Evolutionary conservation across 768 basidiomycete species (phyloP).

Genomic region (Leccinum subtestaceum): DNA sequence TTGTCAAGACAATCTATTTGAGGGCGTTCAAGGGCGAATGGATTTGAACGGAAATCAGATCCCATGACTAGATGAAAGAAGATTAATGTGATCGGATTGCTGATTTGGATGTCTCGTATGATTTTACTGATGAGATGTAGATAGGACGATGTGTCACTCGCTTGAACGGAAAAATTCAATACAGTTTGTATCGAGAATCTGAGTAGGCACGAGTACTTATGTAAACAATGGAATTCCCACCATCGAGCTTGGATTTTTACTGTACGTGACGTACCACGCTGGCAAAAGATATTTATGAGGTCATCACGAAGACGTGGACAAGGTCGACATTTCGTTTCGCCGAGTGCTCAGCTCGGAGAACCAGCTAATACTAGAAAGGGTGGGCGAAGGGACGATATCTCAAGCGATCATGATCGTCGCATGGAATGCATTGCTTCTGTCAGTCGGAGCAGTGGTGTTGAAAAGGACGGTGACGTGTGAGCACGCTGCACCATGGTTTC

Average conservation of each 20-base stretch:
- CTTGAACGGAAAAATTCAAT: no score
- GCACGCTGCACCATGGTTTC: constrained; percentile 22
- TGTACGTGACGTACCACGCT: not conserved
- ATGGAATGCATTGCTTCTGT: constrained; percentile 72
- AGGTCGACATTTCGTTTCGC: constrained; percentile 8
- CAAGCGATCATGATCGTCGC: constrained; percentile 23
- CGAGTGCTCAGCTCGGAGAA: not conserved
- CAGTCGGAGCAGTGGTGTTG: constrained; percentile 73
- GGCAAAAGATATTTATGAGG: constrained; percentile 10
- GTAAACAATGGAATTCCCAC: not conserved
- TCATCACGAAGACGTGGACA: constrained; percentile 9
- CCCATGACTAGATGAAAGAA: not conserved
- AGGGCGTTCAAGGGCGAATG: constrained; percentile 30
- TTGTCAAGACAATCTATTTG: constrained; percentile 29
- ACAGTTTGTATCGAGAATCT: no score
- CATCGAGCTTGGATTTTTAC: not conserved
- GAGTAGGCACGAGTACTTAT: not conserved
- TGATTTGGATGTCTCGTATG: not conserved
- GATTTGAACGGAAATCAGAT: constrained; percentile 17
- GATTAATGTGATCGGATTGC: not conserved
- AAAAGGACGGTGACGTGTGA: constrained; percentile 74
- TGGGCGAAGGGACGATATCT: constrained; percentile 2
- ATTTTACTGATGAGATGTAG: not conserved
- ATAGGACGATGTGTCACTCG: not conserved
- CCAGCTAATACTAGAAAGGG: not conserved